Conservation (phyloP, 2,329 filamentous ascomycete species). For the Aspergillus sp. region DNA sequence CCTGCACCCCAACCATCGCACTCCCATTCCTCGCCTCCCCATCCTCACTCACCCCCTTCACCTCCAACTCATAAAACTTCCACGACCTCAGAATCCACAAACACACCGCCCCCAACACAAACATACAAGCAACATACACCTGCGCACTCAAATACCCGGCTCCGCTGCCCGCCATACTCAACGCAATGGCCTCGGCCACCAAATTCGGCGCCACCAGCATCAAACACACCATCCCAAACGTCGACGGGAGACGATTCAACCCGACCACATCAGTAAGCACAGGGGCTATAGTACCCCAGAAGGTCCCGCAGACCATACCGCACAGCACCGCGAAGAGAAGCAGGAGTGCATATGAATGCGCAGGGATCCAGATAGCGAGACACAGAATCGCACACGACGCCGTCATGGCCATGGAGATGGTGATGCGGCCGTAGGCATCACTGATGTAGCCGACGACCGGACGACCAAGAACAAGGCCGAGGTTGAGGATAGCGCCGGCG, state of each 20-base stretch:
- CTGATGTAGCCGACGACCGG: slow-evolving; percentile 6
- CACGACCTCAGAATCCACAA: slow-evolving; percentile 9
- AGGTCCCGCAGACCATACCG: slow-evolving; percentile 50
- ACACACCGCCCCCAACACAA: slow-evolving; percentile 5
- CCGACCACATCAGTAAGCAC: slow-evolving; percentile 19
- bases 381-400: slow-evolving; percentile 2
- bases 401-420: slow-evolving; percentile 1
- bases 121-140: background rate
- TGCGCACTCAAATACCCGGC: background rate
- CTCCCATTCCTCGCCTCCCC: background rate
- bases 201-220: slow-evolving; percentile 13
- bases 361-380: slow-evolving; percentile 49
- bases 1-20: background rate
- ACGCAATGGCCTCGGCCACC: slow-evolving; percentile 18
- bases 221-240: slow-evolving; percentile 17
- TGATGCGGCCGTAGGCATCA: slow-evolving; percentile 5
- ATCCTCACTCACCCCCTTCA: background rate
- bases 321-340: slow-evolving; percentile 47
- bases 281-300: slow-evolving; percentile 40
- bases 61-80: slow-evolving; percentile 14
- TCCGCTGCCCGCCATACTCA: slow-evolving; percentile 3
- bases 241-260: slow-evolving; percentile 13
- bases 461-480: slow-evolving; percentile 4
- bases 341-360: slow-evolving; percentile 43
- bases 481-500: slow-evolving; percentile 7